Percentiles rank a stretch among this genome's conserved stretches.
Evolutionary conservation across 2,329 filamentous ascomycete species (phyloP).

Genomic region (Thelonectria discophora): DNA sequence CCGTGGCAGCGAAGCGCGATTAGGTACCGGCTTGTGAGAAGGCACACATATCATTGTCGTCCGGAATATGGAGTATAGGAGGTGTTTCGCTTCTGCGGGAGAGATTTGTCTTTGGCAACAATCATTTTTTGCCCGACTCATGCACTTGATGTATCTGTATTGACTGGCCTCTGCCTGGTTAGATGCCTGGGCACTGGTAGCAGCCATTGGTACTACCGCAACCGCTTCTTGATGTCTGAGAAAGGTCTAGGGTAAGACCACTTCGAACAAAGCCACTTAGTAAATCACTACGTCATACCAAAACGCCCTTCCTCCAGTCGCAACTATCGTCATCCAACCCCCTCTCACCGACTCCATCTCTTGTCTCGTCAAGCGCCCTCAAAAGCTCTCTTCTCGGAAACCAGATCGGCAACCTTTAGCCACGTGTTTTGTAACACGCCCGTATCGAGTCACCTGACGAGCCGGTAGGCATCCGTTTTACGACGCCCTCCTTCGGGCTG

Average conservation of each 20-base stretch:
- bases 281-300: constrained; percentile 2
- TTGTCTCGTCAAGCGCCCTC: neutral
- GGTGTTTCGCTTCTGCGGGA: too few species aligned
- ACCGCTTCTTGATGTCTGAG: neutral
- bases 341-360: neutral
- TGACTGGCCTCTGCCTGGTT: too few species aligned
- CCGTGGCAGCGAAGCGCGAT: constrained; percentile 10
- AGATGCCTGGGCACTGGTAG: too few species aligned
- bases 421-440: constrained; percentile 20
- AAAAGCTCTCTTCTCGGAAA: constrained; percentile 26
- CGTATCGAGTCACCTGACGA: constrained; percentile 30
- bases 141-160: too few species aligned
- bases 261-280: neutral
- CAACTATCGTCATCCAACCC: neutral
- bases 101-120: too few species aligned
- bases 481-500: neutral
- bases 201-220: too few species aligned
- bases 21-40: neutral
- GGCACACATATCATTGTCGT: too few species aligned
- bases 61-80: too few species aligned
- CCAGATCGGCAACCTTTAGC: constrained; percentile 34
- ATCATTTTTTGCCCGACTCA: too few species aligned
- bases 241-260: constrained; percentile 7
- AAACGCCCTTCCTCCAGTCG: neutral
- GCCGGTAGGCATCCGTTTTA: constrained; percentile 22